Conservation (phyloP, 2,329 filamentous ascomycete genomes). For the Cyphellophora attinorum region DNA sequence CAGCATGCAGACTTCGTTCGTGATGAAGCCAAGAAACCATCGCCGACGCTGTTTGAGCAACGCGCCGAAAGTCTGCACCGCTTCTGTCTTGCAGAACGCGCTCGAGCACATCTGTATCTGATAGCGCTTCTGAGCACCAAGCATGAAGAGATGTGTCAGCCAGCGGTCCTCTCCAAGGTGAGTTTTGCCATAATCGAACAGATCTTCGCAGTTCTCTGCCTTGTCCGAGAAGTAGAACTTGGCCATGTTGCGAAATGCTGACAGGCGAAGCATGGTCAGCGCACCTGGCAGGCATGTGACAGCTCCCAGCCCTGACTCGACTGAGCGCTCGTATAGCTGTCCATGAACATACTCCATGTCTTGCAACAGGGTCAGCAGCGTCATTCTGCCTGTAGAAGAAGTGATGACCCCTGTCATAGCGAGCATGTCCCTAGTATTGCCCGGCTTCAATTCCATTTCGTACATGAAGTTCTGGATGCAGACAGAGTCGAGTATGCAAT, state of each 20-base stretch:
- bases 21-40: constrained; percentile 97
- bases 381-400: constrained; percentile 79
- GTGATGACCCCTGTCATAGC: constrained; percentile 98
- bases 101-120: constrained; percentile 98
- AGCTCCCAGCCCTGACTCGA: constrained; percentile 86
- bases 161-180: constrained; percentile 93
- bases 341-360: constrained; percentile 99
- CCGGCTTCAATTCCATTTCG: constrained; percentile 95
- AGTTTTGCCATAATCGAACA: constrained; percentile 94
- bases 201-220: constrained; percentile 85
- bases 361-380: constrained; percentile 82
- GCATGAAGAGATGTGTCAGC: constrained; percentile 98
- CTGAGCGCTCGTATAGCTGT: constrained; percentile 88
- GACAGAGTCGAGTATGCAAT: constrained; percentile 83
- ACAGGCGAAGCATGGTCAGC: constrained; percentile 91
- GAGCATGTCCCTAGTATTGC: constrained; percentile 83
- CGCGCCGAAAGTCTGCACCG: constrained; percentile 76
- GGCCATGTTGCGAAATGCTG: constrained; percentile 91
- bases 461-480: constrained; percentile 98
- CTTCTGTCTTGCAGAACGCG: constrained; percentile 97
- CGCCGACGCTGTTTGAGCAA: constrained; percentile 88
- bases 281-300: constrained; percentile 93
- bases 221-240: constrained; percentile 98
- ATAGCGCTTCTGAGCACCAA: constrained; percentile 82
- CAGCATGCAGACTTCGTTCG: constrained; percentile 96